A percentile compares a stretch with the other conserved stretches of the same genome.
Conservation (phyloP, 2,329 filamentous ascomycete species). For the Colletotrichum aenigma region DNA sequence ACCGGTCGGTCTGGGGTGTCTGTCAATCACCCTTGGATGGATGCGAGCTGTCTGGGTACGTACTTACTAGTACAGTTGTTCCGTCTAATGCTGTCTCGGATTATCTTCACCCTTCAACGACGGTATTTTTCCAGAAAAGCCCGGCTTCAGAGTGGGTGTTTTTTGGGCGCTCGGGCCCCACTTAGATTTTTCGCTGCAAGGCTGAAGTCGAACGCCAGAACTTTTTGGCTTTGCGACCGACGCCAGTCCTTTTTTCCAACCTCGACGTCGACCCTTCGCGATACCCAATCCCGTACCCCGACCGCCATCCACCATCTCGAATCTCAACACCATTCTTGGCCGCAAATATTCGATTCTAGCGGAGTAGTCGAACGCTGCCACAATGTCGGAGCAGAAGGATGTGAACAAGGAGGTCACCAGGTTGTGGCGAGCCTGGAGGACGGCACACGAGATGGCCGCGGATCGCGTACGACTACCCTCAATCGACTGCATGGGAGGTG, state of each 20-base stretch:
- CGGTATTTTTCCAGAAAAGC: slow-evolving; percentile 12
- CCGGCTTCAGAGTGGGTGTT: neutral
- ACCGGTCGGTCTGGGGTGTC: neutral
- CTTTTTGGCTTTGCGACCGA: slow-evolving; percentile 20
- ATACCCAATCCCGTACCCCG: neutral
- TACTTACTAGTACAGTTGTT: neutral
- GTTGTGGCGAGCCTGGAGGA: slow-evolving; percentile 93
- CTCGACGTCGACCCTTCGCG: neutral
- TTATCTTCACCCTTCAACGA: neutral
- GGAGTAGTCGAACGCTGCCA: slow-evolving; percentile 1
- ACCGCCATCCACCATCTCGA: neutral
- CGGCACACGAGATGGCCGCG: slow-evolving; percentile 91
- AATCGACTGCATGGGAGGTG: neutral
- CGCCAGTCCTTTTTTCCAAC: slow-evolving; percentile 2
- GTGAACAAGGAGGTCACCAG: slow-evolving; percentile 63
- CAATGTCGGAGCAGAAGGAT: slow-evolving; percentile 50
- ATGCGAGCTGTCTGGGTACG: neutral
- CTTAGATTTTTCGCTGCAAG: slow-evolving; percentile 17
- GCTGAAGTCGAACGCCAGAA: slow-evolving; percentile 14
- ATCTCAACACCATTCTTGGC: neutral
- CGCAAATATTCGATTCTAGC: neutral
- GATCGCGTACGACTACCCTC: slow-evolving; percentile 73
- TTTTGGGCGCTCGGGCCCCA: slow-evolving; percentile 3
- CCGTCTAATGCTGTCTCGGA: neutral
- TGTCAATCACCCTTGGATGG: neutral